phyloP scores from a whole-genome alignment of 2,329 filamentous ascomycete species.

The Xylaria sp. region DNA sequence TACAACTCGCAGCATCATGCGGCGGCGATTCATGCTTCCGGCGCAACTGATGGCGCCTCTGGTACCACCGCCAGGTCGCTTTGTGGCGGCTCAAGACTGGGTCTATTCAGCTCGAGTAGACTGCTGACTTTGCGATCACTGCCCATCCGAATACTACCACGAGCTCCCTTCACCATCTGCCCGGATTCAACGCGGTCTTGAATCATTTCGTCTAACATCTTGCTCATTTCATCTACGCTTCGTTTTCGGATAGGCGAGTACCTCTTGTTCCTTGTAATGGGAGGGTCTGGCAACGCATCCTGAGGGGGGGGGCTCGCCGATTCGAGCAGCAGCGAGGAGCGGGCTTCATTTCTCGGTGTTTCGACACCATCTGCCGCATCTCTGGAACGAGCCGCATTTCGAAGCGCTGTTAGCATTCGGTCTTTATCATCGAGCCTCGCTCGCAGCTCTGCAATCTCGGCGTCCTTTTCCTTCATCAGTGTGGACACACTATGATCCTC shows the following conservation, averaged over 20 bases:
- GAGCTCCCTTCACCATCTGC: constrained; percentile 59
- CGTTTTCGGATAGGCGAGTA: constrained; percentile 42
- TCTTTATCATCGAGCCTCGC: constrained; percentile 91
- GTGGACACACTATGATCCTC: constrained; percentile 72
- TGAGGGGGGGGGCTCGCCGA: constrained; percentile 33
- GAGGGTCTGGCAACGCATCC: constrained; percentile 31
- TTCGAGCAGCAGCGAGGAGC: constrained; percentile 31
- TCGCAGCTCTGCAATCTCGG: constrained; percentile 86
- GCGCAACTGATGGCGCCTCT: constrained; percentile 25
- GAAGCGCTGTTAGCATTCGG: constrained; percentile 81
- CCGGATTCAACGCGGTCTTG: constrained; percentile 77
- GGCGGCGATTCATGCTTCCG: constrained; percentile 24
- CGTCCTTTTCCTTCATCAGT: constrained; percentile 79
- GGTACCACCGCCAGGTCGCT: constrained; percentile 31
- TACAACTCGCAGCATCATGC: constrained; percentile 18
- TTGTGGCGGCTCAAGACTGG: constrained; percentile 37
- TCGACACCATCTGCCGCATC: constrained; percentile 64
- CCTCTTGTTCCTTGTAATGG: constrained; percentile 26
- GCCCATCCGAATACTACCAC: constrained; percentile 61
- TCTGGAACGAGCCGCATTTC: constrained; percentile 77
- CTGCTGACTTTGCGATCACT: constrained; percentile 40
- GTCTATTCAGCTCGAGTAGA: constrained; percentile 29
- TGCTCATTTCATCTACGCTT: constrained; percentile 87
- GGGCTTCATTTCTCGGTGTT: constrained; percentile 30
- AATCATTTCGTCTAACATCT: constrained; percentile 94